Evolutionary conservation across 306 rosid genomes (phyloP), one percentile per base, ranked within the genome.

Genomic region (Alnus rubra): DNA sequence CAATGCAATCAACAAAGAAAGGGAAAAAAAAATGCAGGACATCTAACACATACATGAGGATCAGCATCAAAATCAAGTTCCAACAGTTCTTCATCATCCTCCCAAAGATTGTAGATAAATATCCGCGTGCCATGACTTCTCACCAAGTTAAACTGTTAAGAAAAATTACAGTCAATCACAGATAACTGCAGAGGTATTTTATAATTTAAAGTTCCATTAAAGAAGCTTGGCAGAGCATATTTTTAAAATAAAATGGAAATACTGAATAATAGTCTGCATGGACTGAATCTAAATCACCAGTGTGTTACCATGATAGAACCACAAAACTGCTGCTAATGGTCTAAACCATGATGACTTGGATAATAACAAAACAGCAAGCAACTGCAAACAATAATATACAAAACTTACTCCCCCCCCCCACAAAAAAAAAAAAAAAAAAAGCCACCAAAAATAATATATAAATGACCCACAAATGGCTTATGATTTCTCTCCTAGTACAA

Each of bases 31-130:
- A 42, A 30, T 77, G 85, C 48, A 64, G 78, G 67, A 37, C 63
- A 81, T 53, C 35, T 59, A 73, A 72, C 88, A 89, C 90, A 88
- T 90, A 95, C 99, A 83, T 93, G 90, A 59, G 87, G 91, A 73
- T 96, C 99, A 53, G 81, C 78, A 83, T 90, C 91, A 69, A 96
- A 96, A 88, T 91, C 98, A 69, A 96, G 97, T 74, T 96, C 99
- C 89, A 93, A 85, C 72, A 81, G 92, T 78, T 96, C 98, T 87
- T 93, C 92, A 79, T 93, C 99, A 75, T 96, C 99, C 89, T 96
- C 99, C 99, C 99, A 96, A 69, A 93, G 94, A 68, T 93, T 96
- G 88, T 91, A 96, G 84, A 96, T 96, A 70, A 93, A 84, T 77
- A 96, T 88, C 18, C 96, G 93, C 23, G 99, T 93, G 18, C 99